Evolutionary conservation across 2,329 filamentous ascomycete species (phyloP), one percentile per base, ranked within the genome.

Genomic region (Diaporthe citriasiana): DNA sequence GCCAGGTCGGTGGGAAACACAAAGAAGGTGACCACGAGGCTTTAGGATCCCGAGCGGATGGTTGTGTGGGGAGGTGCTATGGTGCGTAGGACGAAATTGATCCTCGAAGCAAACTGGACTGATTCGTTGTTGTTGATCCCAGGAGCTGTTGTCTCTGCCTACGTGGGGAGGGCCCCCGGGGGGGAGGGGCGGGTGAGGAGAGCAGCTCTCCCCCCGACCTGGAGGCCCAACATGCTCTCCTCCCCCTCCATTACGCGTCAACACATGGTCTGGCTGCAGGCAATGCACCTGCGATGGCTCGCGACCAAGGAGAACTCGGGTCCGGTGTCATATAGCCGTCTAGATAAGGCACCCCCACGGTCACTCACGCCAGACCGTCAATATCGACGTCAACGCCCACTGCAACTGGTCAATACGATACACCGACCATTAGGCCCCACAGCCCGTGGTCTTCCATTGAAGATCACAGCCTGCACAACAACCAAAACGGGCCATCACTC

Each of bases 1-100:
- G 10, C 27, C 42, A 33, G 27, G 19, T 66, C 10, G 7, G 50
- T 50, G 42, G 42, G 60, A 51, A 66, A 66, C 45, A 33, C 60
- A 66, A 66, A 27, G 30, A 51, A n/a, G 45, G 63, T 38, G 33
- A 22, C 63, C 63, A 51, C 63, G 35, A 57, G 27, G 9, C 17
- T 30, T 47, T 59, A 53, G 55, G 17, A 71, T 45, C 22, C 69
- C 69, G 55, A 51, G 55, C 69, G 69, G 69, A 60, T 27, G 55
- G 53, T 59, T 60, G 69, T 71, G 69, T 71, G 69, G 69, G 69
- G 55, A 60, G 42, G 30, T 70, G 35, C 47, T 7, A 71, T 71
- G 69, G 69, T 71, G 56, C 50, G 69, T 71, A 60, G 69, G 56
- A 71, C 69, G 57, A 35, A 45, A 71, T 25, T 63, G 69, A 63